phyloP scores from a whole-genome alignment of 768 basidiomycete species.

The Rhodotorula graminis region DNA sequence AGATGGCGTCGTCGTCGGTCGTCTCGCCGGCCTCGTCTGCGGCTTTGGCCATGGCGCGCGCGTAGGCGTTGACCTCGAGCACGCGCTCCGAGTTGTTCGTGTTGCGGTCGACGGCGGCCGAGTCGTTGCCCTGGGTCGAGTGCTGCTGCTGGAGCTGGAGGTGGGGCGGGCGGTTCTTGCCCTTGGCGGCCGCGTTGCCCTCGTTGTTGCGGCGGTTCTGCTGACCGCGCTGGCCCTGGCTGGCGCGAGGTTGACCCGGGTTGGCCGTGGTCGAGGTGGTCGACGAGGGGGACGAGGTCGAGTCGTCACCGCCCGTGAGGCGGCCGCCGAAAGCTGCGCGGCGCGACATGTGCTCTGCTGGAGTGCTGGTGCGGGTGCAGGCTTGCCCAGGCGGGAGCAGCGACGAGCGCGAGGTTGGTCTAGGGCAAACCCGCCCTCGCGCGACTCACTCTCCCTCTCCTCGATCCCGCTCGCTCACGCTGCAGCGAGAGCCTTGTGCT shows the following conservation, averaged over 20 bases:
- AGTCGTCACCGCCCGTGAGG: not conserved
- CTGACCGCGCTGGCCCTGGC: not conserved
- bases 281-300: slow-evolving; percentile 42
- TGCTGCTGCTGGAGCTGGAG: not conserved
- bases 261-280: slow-evolving; percentile 50
- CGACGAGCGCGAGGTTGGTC: too few species aligned
- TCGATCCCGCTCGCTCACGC: too few species aligned
- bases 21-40: slow-evolving; percentile 27
- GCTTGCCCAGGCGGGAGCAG: not conserved
- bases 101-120: not conserved
- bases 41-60: slow-evolving; percentile 14
- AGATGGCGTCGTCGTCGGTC: slow-evolving; percentile 47
- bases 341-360: not conserved
- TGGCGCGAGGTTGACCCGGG: not conserved
- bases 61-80: not conserved
- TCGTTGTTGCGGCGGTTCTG: not conserved
- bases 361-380: too few species aligned
- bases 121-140: not conserved
- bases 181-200: not conserved
- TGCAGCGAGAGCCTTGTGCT: too few species aligned
- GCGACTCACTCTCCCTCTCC: too few species aligned
- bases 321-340: not conserved
- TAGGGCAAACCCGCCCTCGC: not conserved
- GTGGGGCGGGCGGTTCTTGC: not conserved
- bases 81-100: not conserved